Base-by-base conservation (phyloP, 1,284 basidiomycete genomes). In the Pholiota adiposa region DNA sequence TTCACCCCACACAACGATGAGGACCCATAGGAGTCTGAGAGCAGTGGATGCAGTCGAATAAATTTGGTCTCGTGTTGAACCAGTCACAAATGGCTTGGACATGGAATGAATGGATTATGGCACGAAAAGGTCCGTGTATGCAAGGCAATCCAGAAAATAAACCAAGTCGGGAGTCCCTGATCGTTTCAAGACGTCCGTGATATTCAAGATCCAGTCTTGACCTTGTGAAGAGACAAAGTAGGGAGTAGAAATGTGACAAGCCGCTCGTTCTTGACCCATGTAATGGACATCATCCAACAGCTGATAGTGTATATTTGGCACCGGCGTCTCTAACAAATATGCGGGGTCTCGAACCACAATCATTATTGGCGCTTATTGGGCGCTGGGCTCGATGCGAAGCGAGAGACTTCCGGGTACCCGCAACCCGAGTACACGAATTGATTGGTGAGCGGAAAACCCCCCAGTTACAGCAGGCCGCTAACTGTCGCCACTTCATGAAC, bases 1-100 rank as follows among this genome's bases (percentile, higher is more conserved):
- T 72, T 93, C 90, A 57, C 81, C 86, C 84, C 88, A 89, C n/a
- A 90, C 72, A 31, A 91, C 74, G 29, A 84, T 65, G 0, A 86
- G 72, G 19, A 87, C 71, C 85, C 88, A 90, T 25, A 81, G 70
- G 27, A 88, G 73, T 16, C 86, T 77, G 51, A 89, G 73, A 21
- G 70, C 68, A 56, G 79, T 79, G 56, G 79, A 72, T 34, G 78
- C 64, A 53, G 79, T 48, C 3, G 69, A 64, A 60, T 71, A 73
- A 19, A 76, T 65, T 57, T 69, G 66, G 56, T 64, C 69, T 36
- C 67, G 66, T 33, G 69, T 62, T 34, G 61, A 27, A 16, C 50
- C 27, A 34, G 44, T 53, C 51, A 56, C 58, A 53, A 60, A 51
- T 43, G 50, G 43, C 53, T 57, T 59, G 46, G 64, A 54, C 64